Evolutionary conservation across 108 stramenopile species (phyloP), one percentile per base, ranked within the genome.

Genomic region (Bacterosira constricta): DNA sequence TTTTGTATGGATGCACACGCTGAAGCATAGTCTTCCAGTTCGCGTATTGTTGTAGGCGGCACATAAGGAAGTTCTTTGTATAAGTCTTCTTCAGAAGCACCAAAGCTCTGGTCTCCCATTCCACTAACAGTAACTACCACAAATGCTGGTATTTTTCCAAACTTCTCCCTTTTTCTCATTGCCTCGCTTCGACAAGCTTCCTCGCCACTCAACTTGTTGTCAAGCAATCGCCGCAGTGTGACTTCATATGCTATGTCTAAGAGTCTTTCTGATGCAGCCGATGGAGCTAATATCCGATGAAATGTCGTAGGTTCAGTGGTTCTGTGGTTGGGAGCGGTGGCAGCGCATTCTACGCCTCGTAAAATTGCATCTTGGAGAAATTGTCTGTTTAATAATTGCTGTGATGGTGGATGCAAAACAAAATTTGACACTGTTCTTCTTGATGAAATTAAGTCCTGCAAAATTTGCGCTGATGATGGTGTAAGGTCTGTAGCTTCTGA

Each of bases 1-100:
- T 88, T 90, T 52, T 94, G 89, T 17, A 89, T 66, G 1, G 88
- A 87, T 15, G 93, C 88, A 68, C 84, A 90, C 9, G 90, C 63
- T 1, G 87, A 63, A 9, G 88, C 93, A 47, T 90, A 91, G 69
- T 91, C 88, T 64, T 91, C 93, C 50, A 94, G 39, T 65, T 89
- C 87, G 34, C 61, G 64, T 13, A 83, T 78, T 4, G 84, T 86
- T 20, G 39, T 36, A 0, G 90, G 93, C 18, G 90, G 72, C 6
- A 63, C 60, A 51, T 80, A 85, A 0, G 83, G 87, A 1, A 94
- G 30, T 13, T 77, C 63, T 41, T 57, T 47, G 44, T 81, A 90
- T 15, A n/a, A 34, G 11, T 27, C 58, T 20, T 53, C 44, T 17
- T 38, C 17, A 12, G 52, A 13, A 15, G 63, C 44, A 25, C 25